Base-by-base conservation (phyloP, 176 grass and related monocot species). In the Pontederia crassipes region DNA sequence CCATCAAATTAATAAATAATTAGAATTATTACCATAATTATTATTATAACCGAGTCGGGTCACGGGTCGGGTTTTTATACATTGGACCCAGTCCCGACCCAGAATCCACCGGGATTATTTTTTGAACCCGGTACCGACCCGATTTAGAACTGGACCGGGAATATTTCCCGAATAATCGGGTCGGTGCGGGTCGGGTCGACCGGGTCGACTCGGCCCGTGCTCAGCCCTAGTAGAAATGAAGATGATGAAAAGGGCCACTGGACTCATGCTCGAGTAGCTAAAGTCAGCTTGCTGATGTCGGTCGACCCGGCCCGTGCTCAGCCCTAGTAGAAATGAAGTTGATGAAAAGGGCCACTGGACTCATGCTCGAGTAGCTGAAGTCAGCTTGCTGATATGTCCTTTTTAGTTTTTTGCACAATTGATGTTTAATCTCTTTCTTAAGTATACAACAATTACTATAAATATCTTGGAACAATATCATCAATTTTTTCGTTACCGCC, bases 361-460 rank as follows among this genome's bases (percentile, higher is more conserved):
- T 0, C 81, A 87, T 51, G 71, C 74, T 68, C 83, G 84, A 68
- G 73, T 91, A 11, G 93, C 93, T 51, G 81, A 74, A 83, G 84
- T 83, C 46, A 92, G 93, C 68, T 69, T 98, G 76, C 28, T 98
- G 70, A 81, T 92, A 58, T 83, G 93, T 48, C 93, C 93, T 16
- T 98, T 98, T 70, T 98, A 87, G 93, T 98, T 92, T 59, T 79
- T 91, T 10, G 93, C 93, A 1, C 87, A 98, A 51, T 81, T 98
- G 52, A 88, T 81, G 4, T 98, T 98, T 84, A 97, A 97, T 68
- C 81, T 97, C 1, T 97, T 87, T 72, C 83, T 97, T 18, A 91
- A 86, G 76, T 97, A 98, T 70, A 98, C 93, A 45, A 98, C 93
- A 40, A 87, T 98, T 27, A 88, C 93, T 4, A 87, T 98, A 85